phyloP scores from a whole-genome alignment of 176 grass and related monocot species.

The Ensete glaucum region DNA sequence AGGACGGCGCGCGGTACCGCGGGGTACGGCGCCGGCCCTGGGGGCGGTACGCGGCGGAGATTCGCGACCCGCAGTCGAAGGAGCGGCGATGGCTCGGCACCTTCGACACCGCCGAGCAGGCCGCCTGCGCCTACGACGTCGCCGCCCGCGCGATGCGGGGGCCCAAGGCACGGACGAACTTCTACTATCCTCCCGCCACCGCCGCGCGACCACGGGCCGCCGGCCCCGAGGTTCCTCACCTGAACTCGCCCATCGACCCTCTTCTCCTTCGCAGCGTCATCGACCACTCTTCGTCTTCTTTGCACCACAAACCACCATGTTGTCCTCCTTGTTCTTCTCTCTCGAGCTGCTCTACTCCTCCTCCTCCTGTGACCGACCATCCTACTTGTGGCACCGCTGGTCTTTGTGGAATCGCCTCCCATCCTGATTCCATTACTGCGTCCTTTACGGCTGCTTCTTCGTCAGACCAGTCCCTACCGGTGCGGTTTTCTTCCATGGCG shows the following conservation, averaged over 20 bases:
- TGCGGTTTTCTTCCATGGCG: background rate
- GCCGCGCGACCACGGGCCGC: too few species aligned
- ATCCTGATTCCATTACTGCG: too few species aligned
- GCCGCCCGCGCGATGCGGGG: slow-evolving; percentile 92
- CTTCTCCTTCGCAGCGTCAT: background rate
- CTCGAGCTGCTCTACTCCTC: background rate
- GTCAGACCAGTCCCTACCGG: background rate
- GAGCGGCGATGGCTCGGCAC: slow-evolving; percentile 93
- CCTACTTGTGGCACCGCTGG: background rate
- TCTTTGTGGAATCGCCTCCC: background rate
- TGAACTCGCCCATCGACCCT: background rate
- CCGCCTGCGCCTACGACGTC: slow-evolving; percentile 91
- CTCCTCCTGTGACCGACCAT: background rate
- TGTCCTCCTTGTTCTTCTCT: too few species aligned
- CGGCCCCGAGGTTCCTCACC: too few species aligned
- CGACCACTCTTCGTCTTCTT: background rate
- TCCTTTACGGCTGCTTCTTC: background rate
- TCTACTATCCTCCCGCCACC: slow-evolving; percentile 21
- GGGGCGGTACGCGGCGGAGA: slow-evolving; percentile 94
- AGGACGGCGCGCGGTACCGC: slow-evolving; percentile 46
- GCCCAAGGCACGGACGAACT: slow-evolving; percentile 92
- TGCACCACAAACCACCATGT: background rate
- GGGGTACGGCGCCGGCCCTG: slow-evolving; percentile 83
- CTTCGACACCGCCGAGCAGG: slow-evolving; percentile 97
- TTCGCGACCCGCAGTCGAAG: slow-evolving; percentile 80